A percentile compares a stretch with the other conserved stretches of the same genome.
Conservation (phyloP, 176 grass and related monocot genomes). For the Melocanna baccifera region DNA sequence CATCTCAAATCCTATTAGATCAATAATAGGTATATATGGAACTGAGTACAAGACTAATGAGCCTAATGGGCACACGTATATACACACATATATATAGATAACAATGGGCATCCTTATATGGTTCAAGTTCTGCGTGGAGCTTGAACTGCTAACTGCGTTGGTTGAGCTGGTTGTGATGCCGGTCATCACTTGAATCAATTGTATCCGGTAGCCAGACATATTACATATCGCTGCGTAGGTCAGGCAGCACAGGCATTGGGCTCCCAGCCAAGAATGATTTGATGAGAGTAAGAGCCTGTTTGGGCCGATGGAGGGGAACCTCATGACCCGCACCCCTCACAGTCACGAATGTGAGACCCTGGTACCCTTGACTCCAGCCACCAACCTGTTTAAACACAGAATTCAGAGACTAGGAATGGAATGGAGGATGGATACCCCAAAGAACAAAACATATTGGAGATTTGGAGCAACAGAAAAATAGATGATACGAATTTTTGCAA, state of each 20-base stretch:
- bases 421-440: neutral
- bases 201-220: neutral
- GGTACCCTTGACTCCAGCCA: conserved; percentile 88
- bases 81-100: no score
- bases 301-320: conserved; percentile 83
- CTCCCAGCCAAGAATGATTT: conserved; percentile 79
- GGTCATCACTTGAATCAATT: neutral
- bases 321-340: conserved; percentile 94
- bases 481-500: neutral
- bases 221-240: conserved; percentile 51
- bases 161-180: neutral
- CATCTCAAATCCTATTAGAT: no score
- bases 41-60: no score
- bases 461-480: neutral
- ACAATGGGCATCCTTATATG: neutral
- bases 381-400: conserved; percentile 67
- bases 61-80: no score
- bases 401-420: conserved; percentile 17
- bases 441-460: conserved; percentile 14
- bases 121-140: neutral
- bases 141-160: neutral
- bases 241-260: conserved; percentile 58
- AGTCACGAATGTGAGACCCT: conserved; percentile 77
- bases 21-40: no score
- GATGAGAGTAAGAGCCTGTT: conserved; percentile 76